Evolutionary conservation across 2,329 filamentous ascomycete species (phyloP).

Genomic region (Emmonsia crescens): DNA sequence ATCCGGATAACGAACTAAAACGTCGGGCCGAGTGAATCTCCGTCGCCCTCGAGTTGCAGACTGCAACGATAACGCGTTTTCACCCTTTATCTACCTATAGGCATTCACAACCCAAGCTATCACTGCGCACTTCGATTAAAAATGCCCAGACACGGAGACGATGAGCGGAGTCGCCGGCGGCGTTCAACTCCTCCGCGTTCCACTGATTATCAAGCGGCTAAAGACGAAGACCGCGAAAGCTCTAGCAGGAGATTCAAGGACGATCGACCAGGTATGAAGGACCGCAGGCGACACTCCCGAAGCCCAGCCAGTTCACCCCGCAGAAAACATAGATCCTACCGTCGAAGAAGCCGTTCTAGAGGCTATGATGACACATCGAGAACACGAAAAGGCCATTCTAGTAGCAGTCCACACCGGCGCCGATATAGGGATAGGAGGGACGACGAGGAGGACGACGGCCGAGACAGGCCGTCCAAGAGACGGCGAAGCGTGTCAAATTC

Average conservation of each 20-base stretch:
- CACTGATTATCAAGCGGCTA: constrained; percentile 15
- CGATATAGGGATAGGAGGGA: constrained; percentile 18
- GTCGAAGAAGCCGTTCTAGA: constrained; percentile 9
- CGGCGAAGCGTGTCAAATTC: constrained; percentile 16
- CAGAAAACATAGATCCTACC: constrained; percentile 6
- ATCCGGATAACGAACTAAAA: not conserved
- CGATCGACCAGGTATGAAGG: constrained; percentile 4
- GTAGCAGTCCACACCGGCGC: constrained; percentile 18
- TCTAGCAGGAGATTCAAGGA: constrained; percentile 1
- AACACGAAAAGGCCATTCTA: constrained; percentile 20
- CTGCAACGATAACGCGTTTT: not conserved
- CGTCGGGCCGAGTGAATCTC: constrained; percentile 1
- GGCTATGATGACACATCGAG: constrained; percentile 7
- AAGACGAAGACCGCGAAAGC: constrained; percentile 16
- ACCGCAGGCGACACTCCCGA: constrained; percentile 3
- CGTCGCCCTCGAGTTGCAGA: not conserved
- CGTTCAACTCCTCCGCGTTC: constrained; percentile 15
- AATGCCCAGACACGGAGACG: constrained; percentile 21
- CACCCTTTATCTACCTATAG: not conserved
- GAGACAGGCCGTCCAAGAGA: constrained; percentile 12
- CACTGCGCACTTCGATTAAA: not conserved
- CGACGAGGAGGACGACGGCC: constrained; percentile 11
- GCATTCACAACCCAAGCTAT: not conserved
- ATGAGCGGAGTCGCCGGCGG: constrained; percentile 15
- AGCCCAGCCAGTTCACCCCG: constrained; percentile 8